A percentile compares a stretch with the other conserved stretches of the same genome.
Conservation (phyloP, 1,284 basidiomycete species). For the Mycena sp. region DNA sequence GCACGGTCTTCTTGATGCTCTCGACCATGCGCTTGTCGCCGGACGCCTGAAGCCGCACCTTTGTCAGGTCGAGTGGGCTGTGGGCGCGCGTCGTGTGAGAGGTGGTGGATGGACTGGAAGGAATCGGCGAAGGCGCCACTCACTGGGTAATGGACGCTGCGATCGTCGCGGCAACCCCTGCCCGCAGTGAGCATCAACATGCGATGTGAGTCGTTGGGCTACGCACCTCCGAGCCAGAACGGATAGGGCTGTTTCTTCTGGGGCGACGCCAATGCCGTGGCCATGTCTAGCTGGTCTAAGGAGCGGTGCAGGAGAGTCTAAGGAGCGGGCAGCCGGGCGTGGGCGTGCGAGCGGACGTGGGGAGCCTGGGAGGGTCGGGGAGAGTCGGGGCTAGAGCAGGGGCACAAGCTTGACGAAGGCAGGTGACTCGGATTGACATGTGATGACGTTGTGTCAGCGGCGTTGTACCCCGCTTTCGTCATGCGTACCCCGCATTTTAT, state of each 20-base stretch:
- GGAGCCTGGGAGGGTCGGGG: too few relatives aligned
- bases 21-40: slow-evolving; percentile 89
- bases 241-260: slow-evolving; percentile 75
- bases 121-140: slow-evolving; percentile 18
- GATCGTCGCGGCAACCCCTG: slow-evolving; percentile 82
- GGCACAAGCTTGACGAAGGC: too few relatives aligned
- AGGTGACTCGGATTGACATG: too few relatives aligned
- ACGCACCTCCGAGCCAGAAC: slow-evolving; percentile 82
- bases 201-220: neutral
- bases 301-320: too few relatives aligned
- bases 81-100: neutral
- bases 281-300: too few relatives aligned
- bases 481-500: too few relatives aligned
- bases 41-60: slow-evolving; percentile 87
- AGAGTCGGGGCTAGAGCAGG: too few relatives aligned
- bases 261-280: neutral
- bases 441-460: too few relatives aligned
- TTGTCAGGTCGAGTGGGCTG: slow-evolving; percentile 86
- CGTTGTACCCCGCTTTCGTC: too few relatives aligned
- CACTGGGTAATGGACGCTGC: slow-evolving; percentile 86
- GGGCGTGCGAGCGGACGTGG: too few relatives aligned
- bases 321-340: too few relatives aligned
- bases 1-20: slow-evolving; percentile 80
- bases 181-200: slow-evolving; percentile 3
- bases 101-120: neutral